Evolutionary conservation across 495 filamentous ascomycete genomes (phyloP), one percentile per base, ranked within the genome.

Genomic region (Hyaloscypha variabilis): DNA sequence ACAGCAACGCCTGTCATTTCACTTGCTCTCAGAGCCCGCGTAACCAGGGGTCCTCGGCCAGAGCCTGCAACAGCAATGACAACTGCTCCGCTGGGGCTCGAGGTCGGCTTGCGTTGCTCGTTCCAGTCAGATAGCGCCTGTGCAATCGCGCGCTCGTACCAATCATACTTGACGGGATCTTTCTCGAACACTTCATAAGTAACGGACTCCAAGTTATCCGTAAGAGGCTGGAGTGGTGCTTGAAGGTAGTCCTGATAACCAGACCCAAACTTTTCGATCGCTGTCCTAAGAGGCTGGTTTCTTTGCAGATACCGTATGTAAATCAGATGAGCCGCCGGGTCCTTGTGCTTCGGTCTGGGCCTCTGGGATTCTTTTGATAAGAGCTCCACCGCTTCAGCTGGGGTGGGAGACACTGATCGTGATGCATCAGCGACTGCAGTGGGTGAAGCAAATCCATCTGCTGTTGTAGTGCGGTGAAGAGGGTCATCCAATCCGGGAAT

Each of bases 151-250:
- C 82, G 77, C 74, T 97, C 92, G 74, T 99, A 99, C 81, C 93
- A 93, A 58, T 93, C 89, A 74, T 99, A 99, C 76, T 99, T 99
- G 74, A 98, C 88, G 0, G 95, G 95, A 64, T 98, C 96, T 68
- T 95, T 96, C 75, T 99, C 95, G 72, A 99, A 99, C 10, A 98
- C 94, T 75, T 99, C 95, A 74, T 99, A 99, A 1, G 95, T 99
- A 60, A 96, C 90, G 55, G 91, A 95, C 73, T 99, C 95, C 26
- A 99, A 83, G 68, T 99, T 98, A 76, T 98, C 95, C 0, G 95
- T 91, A 23, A 99, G 82, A 1, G 95, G 95, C 72, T 99, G 96
- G 42, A 99, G 78, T 10, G 95, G 95, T 5, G 92, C 91, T 74
- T 99, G 95, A 2, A 98, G 81, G 77, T 95, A 98, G 73, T 99